Base-by-base conservation (phyloP, 106 monocot genomes). In the Acorus gramineus region DNA sequence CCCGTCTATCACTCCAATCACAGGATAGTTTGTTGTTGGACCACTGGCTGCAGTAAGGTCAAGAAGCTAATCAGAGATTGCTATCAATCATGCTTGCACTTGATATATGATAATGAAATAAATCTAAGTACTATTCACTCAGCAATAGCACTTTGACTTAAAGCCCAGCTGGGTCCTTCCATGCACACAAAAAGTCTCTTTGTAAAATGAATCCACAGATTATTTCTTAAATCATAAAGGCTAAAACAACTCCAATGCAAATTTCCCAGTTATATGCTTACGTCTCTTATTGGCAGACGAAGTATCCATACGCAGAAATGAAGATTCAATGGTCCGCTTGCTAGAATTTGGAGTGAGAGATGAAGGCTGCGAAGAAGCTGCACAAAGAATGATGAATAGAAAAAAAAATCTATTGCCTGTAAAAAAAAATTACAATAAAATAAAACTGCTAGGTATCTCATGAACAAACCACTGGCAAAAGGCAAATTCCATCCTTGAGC, bases 1-100 rank as follows among this genome's bases (percentile, higher is more conserved):
- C 4, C 92, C 91, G 59, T 98, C 83, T 51, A 98, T 92, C 53
- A 83, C 66, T 68, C 91, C 91, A 56, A 74, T 63, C 51, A 91
- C 86, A 3, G 56, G 46, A 61, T 49, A 64, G 57, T 76, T 67
- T 50, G 69, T n/a, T 42, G 66, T 59, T 9, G 53, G 53, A 11
- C 47, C 7, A 14, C 8, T 52, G 57, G 50, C 65, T 73, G 56
- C 3, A 64, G 28, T 28, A 28, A 28, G 28, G 28, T 28, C 28
- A 28, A 28, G 28, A 28, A 28, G 28, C 28, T 28, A 28, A 28
- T 28, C 28, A 28, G 28, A 28, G 28, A 28, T 28, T 28, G 28
- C 28, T 28, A 28, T 1, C 0, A 28, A 28, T 28, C 28, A 28
- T 28, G 28, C 28, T 28, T 28, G 28, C 28, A 28, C 28, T 28